Percentiles rank a stretch among this genome's conserved stretches.
These are phyloP conservation scores for Saccharomycopsis crataegensis DNA, from an alignment of 1,139 yeast genomes.

Conservation along the genomic window DNA sequence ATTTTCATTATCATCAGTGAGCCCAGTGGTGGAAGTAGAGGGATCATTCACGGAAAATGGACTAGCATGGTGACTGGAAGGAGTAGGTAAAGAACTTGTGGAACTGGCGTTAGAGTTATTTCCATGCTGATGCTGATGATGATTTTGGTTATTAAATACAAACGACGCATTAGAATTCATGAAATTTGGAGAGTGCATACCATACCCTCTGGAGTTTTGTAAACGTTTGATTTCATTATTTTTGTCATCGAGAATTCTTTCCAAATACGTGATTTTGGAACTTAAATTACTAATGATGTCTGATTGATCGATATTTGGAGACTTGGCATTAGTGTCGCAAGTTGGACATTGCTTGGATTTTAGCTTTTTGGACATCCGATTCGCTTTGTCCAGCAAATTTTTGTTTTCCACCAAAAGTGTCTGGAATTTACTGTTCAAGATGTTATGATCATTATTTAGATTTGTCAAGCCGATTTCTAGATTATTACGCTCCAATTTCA, in stretches of 20 bases:
- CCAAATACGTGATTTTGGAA: conserved; percentile 10
- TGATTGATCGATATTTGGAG: not conserved
- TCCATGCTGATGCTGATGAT: not conserved
- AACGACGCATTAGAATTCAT: not conserved
- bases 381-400: conserved; percentile 30
- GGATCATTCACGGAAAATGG: conserved; percentile 21
- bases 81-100: conserved; percentile 18
- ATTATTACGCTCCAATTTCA: conserved; percentile 22
- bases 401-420: conserved; percentile 8
- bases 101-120: not conserved
- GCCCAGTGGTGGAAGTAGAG: not conserved
- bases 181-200: not conserved
- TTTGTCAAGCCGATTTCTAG: conserved; percentile 16
- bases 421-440: conserved; percentile 13
- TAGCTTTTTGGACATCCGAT: conserved; percentile 46
- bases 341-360: conserved; percentile 33
- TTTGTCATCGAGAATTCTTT: conserved; percentile 7
- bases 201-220: not conserved
- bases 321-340: not conserved
- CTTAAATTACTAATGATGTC: conserved; percentile 7
- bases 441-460: conserved; percentile 12
- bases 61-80: conserved; percentile 17
- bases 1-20: conserved; percentile 15
- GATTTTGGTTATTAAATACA: not conserved
- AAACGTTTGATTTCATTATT: not conserved